phyloP scores from a whole-genome alignment of 345 rosid species.

The Salix udensis region DNA sequence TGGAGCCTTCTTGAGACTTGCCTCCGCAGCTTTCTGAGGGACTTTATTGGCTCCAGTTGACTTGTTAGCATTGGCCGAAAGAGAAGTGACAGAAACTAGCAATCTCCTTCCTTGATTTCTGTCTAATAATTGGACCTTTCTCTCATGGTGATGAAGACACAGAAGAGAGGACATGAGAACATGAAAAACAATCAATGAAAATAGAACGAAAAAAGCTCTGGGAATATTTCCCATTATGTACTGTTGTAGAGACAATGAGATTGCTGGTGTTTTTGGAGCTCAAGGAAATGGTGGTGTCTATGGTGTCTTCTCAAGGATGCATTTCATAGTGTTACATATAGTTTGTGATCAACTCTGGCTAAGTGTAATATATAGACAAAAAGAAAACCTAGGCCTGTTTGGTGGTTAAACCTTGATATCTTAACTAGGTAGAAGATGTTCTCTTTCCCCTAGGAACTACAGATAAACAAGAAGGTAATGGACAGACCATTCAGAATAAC shows the following conservation, averaged over 20 bases:
- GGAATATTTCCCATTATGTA: constrained; percentile 21
- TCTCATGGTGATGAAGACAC: constrained; percentile 19
- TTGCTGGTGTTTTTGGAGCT: not conserved
- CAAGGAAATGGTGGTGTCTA: not conserved
- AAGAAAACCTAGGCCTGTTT: not conserved
- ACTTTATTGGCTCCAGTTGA: constrained; percentile 17
- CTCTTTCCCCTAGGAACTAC: not conserved
- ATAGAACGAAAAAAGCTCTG: constrained; percentile 17
- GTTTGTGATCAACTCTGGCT: constrained; percentile 5
- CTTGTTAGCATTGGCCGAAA: constrained; percentile 25
- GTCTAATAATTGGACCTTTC: constrained; percentile 13
- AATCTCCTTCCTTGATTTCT: constrained; percentile 36
- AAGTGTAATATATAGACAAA: constrained; percentile 14
- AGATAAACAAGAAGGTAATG: not conserved
- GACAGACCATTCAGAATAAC: not conserved
- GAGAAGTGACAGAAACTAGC: constrained; percentile 25
- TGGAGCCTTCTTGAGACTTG: constrained; percentile 46
- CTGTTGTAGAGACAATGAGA: not conserved
- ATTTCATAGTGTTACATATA: constrained; percentile 4
- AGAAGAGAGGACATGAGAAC: constrained; percentile 22
- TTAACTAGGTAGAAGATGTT: constrained; percentile 3
- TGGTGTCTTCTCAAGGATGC: constrained; percentile 5
- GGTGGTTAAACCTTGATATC: not conserved
- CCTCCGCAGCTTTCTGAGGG: constrained; percentile 33
- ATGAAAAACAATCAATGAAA: constrained; percentile 23